Evolutionary conservation across 1,284 basidiomycete species (phyloP), one percentile per base, ranked within the genome.

Genomic region (Moniliella sp.): DNA sequence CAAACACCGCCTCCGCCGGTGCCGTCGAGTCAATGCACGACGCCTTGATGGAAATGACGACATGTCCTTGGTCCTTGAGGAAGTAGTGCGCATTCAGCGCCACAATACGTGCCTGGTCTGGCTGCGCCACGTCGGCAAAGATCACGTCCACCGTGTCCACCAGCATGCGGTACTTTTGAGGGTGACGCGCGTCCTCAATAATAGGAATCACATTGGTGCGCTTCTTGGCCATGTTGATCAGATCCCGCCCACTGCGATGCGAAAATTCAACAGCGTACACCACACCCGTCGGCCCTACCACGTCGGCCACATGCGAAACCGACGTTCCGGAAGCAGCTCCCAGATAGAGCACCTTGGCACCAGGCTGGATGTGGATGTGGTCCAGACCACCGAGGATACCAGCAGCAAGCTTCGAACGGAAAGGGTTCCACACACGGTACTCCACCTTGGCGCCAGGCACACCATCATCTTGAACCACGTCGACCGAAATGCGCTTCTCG

Each of bases 251-350:
- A 40, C 83, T 88, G 50, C 88, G 75, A 58, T 78, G 72, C 3
- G 86, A 94, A 67, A 97, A 97, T 65, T 97, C 88, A 37, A 97
- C 91, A 27, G 88, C 88, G 63, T 97, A 97, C 8, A 97, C 91
- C 39, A 79, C 73, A 37, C 88, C 88, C 52, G 91, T 82, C 27
- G 91, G 86, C 15, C 88, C 88, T 58, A 97, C 86, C 45, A 97
- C 77, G 63, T 97, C 88, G 27, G 88, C 86, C 34, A 97, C 88
- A 70, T 97, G 88, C 54, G 80, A 86, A 43, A 97, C 91, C 65
- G 79, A 84, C 25, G 91, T 94, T 48, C 88, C 88, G 76, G 34
- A 65, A 15, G 88, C 91, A 39, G 88, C 88, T 65, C 91, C 88
- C 43, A 97, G 74, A 65, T 97, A 97, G 36, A 97, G 67, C 26